Percentiles rank a stretch among this genome's conserved stretches.
Conservation (phyloP, 257 asterid species). For the Lavandula angustifolia region DNA sequence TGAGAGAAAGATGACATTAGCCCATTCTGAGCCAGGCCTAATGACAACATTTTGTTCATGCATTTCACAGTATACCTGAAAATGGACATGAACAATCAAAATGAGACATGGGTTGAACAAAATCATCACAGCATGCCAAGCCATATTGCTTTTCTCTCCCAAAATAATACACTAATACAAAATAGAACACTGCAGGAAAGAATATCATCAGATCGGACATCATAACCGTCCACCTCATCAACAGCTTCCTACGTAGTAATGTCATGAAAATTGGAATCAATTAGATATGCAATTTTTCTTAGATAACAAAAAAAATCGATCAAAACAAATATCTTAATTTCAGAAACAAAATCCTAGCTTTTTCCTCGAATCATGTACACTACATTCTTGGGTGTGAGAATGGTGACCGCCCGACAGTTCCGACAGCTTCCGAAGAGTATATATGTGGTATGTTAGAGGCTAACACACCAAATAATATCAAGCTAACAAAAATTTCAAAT, state of each 20-base stretch:
- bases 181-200: constrained; percentile 90
- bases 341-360: constrained; percentile 6
- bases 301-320: constrained; percentile 1
- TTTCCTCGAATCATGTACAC: background rate
- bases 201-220: constrained; percentile 83
- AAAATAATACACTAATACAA: constrained; percentile 51
- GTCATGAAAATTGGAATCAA: constrained; percentile 35
- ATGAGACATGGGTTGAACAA: constrained; percentile 89
- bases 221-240: constrained; percentile 99
- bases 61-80: constrained; percentile 57
- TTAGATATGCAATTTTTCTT: constrained; percentile 12
- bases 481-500: background rate
- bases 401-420: background rate
- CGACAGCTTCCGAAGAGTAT: constrained; percentile 1
- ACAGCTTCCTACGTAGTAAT: constrained; percentile 80
- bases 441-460: background rate
- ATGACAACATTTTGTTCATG: constrained; percentile 1
- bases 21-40: background rate
- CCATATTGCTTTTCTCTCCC: constrained; percentile 50
- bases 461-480: background rate
- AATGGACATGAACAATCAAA: constrained; percentile 96
- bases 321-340: constrained; percentile 5
- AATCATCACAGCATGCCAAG: constrained; percentile 77
- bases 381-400: constrained; percentile 6
- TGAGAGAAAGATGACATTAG: constrained; percentile 3